These are phyloP conservation scores for Ceratobasidium theobromae DNA, from an alignment of 1,284 basidiomycete species.

Conservation along the genomic window DNA sequence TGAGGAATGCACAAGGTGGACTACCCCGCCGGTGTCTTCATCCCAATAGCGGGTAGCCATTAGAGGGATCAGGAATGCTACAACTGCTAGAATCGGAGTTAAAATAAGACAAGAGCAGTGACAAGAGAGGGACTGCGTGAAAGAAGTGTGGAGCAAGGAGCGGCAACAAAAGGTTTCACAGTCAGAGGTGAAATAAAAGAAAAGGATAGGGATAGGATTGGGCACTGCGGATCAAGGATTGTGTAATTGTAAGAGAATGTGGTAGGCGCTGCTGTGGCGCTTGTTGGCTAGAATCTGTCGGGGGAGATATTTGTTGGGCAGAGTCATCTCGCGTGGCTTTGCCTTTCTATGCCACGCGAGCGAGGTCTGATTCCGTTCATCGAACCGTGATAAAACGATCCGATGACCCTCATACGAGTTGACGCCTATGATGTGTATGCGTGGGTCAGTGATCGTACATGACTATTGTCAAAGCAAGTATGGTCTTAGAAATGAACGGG, in stretches of 20 bases:
- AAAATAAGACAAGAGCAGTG: no score
- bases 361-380: conserved; percentile 10
- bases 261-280: conserved; percentile 10
- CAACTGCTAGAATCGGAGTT: neutral
- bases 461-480: neutral
- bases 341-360: conserved; percentile 32
- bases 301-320: conserved; percentile 17
- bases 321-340: conserved; percentile 32
- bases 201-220: conserved; percentile 10
- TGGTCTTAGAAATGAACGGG: conserved; percentile 13
- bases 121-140: neutral
- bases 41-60: conserved; percentile 26
- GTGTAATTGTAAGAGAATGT: conserved; percentile 1
- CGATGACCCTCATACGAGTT: conserved; percentile 28
- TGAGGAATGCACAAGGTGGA: conserved; percentile 5
- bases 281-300: neutral
- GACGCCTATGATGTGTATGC: conserved; percentile 2
- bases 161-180: neutral
- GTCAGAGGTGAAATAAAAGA: neutral
- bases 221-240: conserved; percentile 24
- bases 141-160: conserved; percentile 2
- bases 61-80: neutral
- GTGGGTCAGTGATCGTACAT: conserved; percentile 1
- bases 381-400: conserved; percentile 19
- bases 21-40: conserved; percentile 6